phyloP scores from a whole-genome alignment of 2,329 filamentous ascomycete species.

The Thyridium curvatum region DNA sequence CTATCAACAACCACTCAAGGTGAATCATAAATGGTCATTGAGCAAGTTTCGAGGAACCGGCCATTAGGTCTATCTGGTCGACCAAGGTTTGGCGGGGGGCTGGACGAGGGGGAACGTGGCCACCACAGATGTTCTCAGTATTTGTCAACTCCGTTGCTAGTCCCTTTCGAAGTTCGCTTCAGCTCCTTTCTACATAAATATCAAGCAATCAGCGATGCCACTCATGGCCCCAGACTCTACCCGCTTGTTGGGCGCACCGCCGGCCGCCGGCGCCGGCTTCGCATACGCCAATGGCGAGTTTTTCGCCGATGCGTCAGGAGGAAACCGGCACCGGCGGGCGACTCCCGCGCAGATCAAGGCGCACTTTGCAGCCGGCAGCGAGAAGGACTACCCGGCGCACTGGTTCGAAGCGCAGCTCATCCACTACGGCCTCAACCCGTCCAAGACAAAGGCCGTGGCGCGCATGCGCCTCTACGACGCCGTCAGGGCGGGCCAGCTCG shows the following conservation, averaged over 20 bases:
- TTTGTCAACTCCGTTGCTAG: too few species aligned
- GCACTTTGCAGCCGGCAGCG: constrained; percentile 32
- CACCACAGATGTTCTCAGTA: too few species aligned
- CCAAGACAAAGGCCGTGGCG: constrained; percentile 51
- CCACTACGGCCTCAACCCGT: constrained; percentile 53
- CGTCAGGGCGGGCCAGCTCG: constrained; percentile 38
- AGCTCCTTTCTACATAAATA: too few species aligned
- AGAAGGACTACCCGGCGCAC: constrained; percentile 46
- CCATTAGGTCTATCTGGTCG: too few species aligned
- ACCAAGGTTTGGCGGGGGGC: too few species aligned
- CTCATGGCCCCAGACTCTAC: too few species aligned
- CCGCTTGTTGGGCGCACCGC: constrained; percentile 11
- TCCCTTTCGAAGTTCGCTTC: too few species aligned
- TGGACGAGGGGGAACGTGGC: too few species aligned
- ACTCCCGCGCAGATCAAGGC: constrained; percentile 34
- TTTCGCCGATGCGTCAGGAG: constrained; percentile 33
- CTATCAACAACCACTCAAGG: too few species aligned
- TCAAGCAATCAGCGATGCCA: too few species aligned
- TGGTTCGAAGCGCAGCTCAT: constrained; percentile 58
- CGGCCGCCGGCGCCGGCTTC: constrained; percentile 29
- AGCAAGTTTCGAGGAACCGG: too few species aligned
- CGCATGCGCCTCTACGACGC: constrained; percentile 54
- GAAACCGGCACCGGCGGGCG: constrained; percentile 39
- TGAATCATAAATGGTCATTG: too few species aligned
- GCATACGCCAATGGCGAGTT: constrained; percentile 34